Conservation (phyloP, 306 rosid species). For the Quercus dentata region DNA sequence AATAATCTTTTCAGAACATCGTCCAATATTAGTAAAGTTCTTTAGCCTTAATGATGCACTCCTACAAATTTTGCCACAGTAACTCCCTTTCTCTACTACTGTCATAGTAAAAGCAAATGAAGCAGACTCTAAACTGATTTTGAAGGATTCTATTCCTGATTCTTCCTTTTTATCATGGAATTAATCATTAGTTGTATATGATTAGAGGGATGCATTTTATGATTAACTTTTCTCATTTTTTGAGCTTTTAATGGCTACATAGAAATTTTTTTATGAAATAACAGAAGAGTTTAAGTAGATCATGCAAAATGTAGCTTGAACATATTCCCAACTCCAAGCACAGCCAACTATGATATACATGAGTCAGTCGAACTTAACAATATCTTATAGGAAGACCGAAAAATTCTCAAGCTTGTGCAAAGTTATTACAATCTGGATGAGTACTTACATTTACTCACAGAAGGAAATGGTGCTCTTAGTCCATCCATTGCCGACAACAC, state of each 20-base stretch:
- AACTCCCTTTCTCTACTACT: not conserved
- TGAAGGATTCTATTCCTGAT: not conserved
- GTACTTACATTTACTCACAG: conserved; percentile 31
- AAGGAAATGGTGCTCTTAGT: conserved; percentile 39
- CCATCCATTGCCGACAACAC: conserved; percentile 43
- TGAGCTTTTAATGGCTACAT: not conserved
- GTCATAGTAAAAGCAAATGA: not conserved
- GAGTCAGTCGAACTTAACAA: not conserved
- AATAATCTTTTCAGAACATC: not conserved
- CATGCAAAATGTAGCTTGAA: conserved; percentile 12
- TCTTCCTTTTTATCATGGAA: not conserved
- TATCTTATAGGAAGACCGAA: not conserved
- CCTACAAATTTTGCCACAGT: not conserved
- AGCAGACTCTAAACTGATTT: not conserved
- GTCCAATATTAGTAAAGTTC: not conserved
- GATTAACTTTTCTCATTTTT: not conserved
- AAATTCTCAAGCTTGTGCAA: not conserved
- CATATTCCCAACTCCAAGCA: not conserved
- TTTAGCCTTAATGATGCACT: not conserved
- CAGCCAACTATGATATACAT: not conserved
- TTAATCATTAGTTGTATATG: not conserved
- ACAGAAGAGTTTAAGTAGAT: not conserved
- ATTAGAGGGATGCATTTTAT: not conserved
- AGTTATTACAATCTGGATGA: not conserved
- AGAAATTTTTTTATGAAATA: not conserved